These are phyloP conservation scores for Helianthus tuberosus DNA, from an alignment of 129 eudicot genomes.

Conservation along the genomic window DNA sequence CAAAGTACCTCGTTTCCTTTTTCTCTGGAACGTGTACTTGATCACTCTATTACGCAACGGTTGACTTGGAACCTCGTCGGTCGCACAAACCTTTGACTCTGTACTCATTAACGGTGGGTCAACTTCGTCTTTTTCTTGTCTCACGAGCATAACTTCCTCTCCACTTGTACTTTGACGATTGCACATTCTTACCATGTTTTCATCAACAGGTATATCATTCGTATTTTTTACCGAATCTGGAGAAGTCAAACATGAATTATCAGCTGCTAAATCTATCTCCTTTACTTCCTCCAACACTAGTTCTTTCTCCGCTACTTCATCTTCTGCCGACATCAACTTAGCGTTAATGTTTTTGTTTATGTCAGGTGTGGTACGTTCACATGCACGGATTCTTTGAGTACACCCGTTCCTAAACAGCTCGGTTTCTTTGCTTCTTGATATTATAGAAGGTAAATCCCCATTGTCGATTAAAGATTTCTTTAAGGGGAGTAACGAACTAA, in stretches of 20 bases:
- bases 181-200: conserved; percentile 13
- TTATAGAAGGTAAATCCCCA: conserved; percentile 74
- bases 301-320: conserved; percentile 41
- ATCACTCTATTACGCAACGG: conserved; percentile 47
- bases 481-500: conserved; percentile 26
- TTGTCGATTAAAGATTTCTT: conserved; percentile 33
- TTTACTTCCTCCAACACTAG: conserved; percentile 24
- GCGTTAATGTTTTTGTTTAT: conserved; percentile 5
- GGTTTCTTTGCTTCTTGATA: conserved; percentile 72
- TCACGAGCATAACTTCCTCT: conserved; percentile 29
- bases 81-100: conserved; percentile 27
- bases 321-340: conserved; percentile 20
- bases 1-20: conserved; percentile 60
- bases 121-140: conserved; percentile 39
- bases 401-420: conserved; percentile 75
- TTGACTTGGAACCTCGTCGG: conserved; percentile 31
- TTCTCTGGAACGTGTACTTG: conserved; percentile 82
- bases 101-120: conserved; percentile 17
- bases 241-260: conserved; percentile 25
- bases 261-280: conserved; percentile 32
- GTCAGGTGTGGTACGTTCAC: conserved; percentile 53
- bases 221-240: conserved; percentile 28
- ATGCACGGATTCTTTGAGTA: conserved; percentile 94
- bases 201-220: conserved; percentile 17
- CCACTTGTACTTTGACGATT: conserved; percentile 27